These are phyloP conservation scores for Vickermania spadyakhi DNA, from an alignment of 208 protist genomes.

Conservation along the genomic window DNA sequence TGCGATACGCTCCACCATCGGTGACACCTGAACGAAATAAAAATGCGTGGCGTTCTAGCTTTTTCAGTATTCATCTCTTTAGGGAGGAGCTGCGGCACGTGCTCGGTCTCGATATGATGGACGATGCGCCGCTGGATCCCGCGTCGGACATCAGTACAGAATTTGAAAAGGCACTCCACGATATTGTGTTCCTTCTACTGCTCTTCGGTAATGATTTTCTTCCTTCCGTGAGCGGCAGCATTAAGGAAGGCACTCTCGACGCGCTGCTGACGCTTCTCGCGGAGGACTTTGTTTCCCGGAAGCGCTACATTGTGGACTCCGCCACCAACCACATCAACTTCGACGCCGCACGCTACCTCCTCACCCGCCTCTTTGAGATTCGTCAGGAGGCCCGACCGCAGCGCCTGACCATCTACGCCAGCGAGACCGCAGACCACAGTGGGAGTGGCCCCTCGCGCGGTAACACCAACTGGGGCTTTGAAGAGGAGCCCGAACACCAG, in stretches of 20 bases:
- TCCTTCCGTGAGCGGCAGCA: constrained; percentile 91
- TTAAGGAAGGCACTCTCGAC: constrained; percentile 92
- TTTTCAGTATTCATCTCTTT: constrained; percentile 82
- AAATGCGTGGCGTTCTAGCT: constrained; percentile 70
- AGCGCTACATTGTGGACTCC: constrained; percentile 53
- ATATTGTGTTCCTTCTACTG: constrained; percentile 97
- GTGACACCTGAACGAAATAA: not conserved
- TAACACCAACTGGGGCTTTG: constrained; percentile 23
- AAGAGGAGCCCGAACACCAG: constrained; percentile 24
- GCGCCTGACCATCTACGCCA: constrained; percentile 6
- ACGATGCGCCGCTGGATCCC: constrained; percentile 3
- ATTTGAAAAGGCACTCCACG: constrained; percentile 86
- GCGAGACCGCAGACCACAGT: not conserved
- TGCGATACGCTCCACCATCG: constrained; percentile 93
- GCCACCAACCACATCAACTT: constrained; percentile 69
- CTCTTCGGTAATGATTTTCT: constrained; percentile 99
- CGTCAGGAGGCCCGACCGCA: constrained; percentile 12
- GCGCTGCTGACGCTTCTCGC: constrained; percentile 65
- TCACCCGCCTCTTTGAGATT: constrained; percentile 68
- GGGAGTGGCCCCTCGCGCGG: not conserved
- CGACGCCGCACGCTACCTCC: constrained; percentile 60
- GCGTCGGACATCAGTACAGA: constrained; percentile 6
- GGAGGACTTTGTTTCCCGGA: constrained; percentile 74
- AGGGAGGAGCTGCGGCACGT: constrained; percentile 46
- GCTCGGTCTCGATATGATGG: constrained; percentile 9